Percentiles rank a stretch among this genome's conserved stretches.
Conservation (phyloP, 2,329 filamentous ascomycete genomes). For the Aspergillus nomiae region DNA sequence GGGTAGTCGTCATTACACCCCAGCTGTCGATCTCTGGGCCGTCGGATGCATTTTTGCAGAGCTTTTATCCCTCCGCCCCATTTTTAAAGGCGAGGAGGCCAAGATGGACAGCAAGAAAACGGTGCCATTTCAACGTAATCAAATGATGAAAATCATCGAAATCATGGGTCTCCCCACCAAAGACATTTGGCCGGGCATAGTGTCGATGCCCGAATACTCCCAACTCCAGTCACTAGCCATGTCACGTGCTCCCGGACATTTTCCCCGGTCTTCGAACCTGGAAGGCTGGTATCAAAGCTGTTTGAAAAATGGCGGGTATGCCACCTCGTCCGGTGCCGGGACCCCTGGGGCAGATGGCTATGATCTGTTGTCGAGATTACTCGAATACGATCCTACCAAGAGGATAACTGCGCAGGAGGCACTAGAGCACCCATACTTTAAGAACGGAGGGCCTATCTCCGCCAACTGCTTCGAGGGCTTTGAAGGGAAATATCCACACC, state of each 20-base stretch:
- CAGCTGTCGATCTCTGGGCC: constrained; percentile 96
- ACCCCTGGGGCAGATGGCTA: constrained; percentile 76
- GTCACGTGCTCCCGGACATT: constrained; percentile 48
- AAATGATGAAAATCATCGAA: constrained; percentile 99
- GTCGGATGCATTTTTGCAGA: constrained; percentile 98
- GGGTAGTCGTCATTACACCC: constrained; percentile 93
- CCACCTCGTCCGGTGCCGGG: constrained; percentile 50
- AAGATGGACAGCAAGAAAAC: constrained; percentile 99
- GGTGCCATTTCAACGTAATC: constrained; percentile 94
- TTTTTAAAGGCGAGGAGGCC: constrained; percentile 98
- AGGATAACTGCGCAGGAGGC: constrained; percentile 85
- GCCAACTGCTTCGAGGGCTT: constrained; percentile 89
- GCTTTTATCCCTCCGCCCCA: constrained; percentile 82
- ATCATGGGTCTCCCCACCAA: constrained; percentile 90
- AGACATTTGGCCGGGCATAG: constrained; percentile 82
- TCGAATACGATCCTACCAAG: constrained; percentile 92
- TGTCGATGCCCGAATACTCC: constrained; percentile 81
- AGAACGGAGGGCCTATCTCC: constrained; percentile 66
- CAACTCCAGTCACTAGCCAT: constrained; percentile 62
- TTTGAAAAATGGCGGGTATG: constrained; percentile 61
- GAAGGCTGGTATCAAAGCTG: constrained; percentile 80
- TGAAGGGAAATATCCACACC: constrained; percentile 83
- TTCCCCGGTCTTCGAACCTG: constrained; percentile 59
- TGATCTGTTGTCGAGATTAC: constrained; percentile 74
- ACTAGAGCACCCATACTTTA: constrained; percentile 88